These are phyloP conservation scores for Whalleya microplaca DNA, from an alignment of 2,329 filamentous ascomycete genomes.

Conservation along the genomic window DNA sequence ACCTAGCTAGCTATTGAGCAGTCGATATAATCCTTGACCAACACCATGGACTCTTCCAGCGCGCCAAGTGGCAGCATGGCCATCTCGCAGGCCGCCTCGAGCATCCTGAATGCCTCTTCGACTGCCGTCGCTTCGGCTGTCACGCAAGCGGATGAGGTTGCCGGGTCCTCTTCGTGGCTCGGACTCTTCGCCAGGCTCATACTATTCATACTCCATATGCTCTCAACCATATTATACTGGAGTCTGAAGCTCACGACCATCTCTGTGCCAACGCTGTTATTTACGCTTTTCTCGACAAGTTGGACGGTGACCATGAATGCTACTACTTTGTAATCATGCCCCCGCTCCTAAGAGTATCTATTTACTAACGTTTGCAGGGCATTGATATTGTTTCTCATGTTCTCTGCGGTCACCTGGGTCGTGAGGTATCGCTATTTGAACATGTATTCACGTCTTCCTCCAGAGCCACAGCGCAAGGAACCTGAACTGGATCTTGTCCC, in stretches of 20 bases:
- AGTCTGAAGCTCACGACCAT: constrained; percentile 83
- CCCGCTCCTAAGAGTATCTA: constrained; percentile 42
- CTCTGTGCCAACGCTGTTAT: constrained; percentile 86
- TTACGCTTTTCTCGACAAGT: constrained; percentile 62
- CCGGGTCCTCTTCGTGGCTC: constrained; percentile 54
- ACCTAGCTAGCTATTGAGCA: not conserved
- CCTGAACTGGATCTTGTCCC: constrained; percentile 94
- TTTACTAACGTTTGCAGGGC: constrained; percentile 28
- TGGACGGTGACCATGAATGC: constrained; percentile 99
- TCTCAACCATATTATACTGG: constrained; percentile 72
- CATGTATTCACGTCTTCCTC: constrained; percentile 92
- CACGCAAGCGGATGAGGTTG: constrained; percentile 28
- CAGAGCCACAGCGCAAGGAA: constrained; percentile 94
- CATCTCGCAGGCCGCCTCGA: constrained; percentile 31
- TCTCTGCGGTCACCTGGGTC: constrained; percentile 90
- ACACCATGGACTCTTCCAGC: constrained; percentile 16
- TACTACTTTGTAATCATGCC: constrained; percentile 75
- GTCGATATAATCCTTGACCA: constrained; percentile 4
- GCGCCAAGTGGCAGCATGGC: constrained; percentile 16
- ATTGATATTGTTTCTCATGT: constrained; percentile 73
- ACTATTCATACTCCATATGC: constrained; percentile 57
- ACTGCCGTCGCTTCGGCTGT: constrained; percentile 29
- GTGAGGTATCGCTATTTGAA: constrained; percentile 95
- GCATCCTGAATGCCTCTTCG: constrained; percentile 30
- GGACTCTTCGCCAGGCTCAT: constrained; percentile 59